Percentiles rank a stretch among this genome's conserved stretches.
Evolutionary conservation across 2,329 filamentous ascomycete genomes (phyloP).

Genomic region (Cladosporium sp.): DNA sequence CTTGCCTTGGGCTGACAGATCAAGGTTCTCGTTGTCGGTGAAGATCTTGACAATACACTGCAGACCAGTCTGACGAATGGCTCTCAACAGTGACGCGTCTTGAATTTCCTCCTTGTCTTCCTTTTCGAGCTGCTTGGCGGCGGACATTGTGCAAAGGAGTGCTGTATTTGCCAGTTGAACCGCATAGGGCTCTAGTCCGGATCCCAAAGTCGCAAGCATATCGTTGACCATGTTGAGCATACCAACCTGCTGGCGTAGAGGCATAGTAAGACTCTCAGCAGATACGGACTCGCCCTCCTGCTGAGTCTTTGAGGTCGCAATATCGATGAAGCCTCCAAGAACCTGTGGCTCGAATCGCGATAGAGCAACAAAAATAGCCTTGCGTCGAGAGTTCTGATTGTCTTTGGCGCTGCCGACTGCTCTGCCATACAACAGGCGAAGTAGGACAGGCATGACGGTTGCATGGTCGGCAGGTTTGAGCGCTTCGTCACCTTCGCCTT

Average conservation of each 20-base stretch:
- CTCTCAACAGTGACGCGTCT: slow-evolving; percentile 62
- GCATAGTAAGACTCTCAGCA: neutral
- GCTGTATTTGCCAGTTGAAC: slow-evolving; percentile 72
- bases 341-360: slow-evolving; percentile 74
- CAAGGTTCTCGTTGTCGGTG: slow-evolving; percentile 67
- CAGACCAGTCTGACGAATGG: slow-evolving; percentile 70
- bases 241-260: slow-evolving; percentile 77
- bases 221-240: slow-evolving; percentile 89
- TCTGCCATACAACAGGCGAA: slow-evolving; percentile 85
- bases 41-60: slow-evolving; percentile 83
- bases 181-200: slow-evolving; percentile 68
- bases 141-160: slow-evolving; percentile 68
- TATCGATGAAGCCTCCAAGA: slow-evolving; percentile 77
- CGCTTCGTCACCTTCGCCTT: slow-evolving; percentile 66
- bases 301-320: slow-evolving; percentile 66
- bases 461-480: slow-evolving; percentile 72
- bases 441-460: slow-evolving; percentile 79
- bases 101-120: slow-evolving; percentile 36
- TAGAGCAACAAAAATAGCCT: slow-evolving; percentile 72
- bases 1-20: slow-evolving; percentile 72
- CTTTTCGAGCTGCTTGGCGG: slow-evolving; percentile 38
- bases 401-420: slow-evolving; percentile 79
- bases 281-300: neutral
- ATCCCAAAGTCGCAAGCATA: slow-evolving; percentile 81
- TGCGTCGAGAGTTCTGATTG: slow-evolving; percentile 77